Percentiles rank a stretch among this genome's conserved stretches.
phyloP scores from a whole-genome alignment of 2,329 filamentous ascomycete genomes.

The Teratosphaeria epicoccoides region DNA sequence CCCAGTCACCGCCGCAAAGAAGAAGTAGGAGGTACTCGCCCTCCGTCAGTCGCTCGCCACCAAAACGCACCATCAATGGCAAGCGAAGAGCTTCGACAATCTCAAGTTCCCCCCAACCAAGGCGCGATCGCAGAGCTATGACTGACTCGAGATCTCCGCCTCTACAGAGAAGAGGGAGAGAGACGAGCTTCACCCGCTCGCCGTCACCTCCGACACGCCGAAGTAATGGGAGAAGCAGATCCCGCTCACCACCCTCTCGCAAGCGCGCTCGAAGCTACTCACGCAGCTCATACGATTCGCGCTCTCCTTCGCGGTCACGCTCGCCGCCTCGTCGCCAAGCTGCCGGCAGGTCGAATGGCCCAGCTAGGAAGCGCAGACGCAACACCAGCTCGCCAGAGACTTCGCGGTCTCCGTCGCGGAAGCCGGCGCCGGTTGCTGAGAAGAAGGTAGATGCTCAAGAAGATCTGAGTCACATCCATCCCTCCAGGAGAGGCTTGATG shows the following conservation, averaged over 20 bases:
- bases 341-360: slow-evolving; percentile 2
- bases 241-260: slow-evolving; percentile 12
- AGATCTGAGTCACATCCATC: slow-evolving; percentile 27
- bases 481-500: slow-evolving; percentile 24
- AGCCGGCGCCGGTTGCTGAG: slow-evolving; percentile 1
- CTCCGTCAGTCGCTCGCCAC: slow-evolving; percentile 22
- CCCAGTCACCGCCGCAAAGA: slow-evolving; percentile 8
- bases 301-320: slow-evolving; percentile 12
- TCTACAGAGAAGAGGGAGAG: slow-evolving; percentile 1
- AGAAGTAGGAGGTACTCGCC: slow-evolving; percentile 5
- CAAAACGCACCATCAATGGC: slow-evolving; percentile 14
- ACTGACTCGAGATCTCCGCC: slow-evolving; percentile 10
- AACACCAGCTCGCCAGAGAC: slow-evolving; percentile 22
- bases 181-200: slow-evolving; percentile 5
- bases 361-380: slow-evolving; percentile 16
- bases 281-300: slow-evolving; percentile 13
- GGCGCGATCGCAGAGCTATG: slow-evolving; percentile 5
- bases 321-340: slow-evolving; percentile 2
- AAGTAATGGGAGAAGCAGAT: slow-evolving; percentile 7
- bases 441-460: slow-evolving; percentile 10
- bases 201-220: slow-evolving; percentile 9
- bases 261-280: slow-evolving; percentile 13
- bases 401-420: slow-evolving; percentile 16
- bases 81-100: slow-evolving; percentile 7
- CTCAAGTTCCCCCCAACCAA: slow-evolving; percentile 9